Evolutionary conservation across 2,329 filamentous ascomycete species (phyloP).

Genomic region (Paracoccidioides lutzii): DNA sequence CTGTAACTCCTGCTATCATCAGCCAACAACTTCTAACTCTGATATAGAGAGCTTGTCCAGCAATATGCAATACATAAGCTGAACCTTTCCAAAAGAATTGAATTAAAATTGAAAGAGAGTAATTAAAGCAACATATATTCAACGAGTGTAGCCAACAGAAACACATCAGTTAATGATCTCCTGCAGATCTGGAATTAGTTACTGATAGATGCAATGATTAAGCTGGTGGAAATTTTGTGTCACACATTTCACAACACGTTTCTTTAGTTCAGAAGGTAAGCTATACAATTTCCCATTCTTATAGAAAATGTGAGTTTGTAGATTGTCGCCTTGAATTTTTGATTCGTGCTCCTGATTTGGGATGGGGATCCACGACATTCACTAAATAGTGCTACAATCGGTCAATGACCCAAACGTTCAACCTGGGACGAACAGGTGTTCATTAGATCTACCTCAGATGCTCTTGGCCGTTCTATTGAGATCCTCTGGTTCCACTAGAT

Average conservation of each 20-base stretch:
- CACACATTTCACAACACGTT: neutral
- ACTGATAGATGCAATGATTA: neutral
- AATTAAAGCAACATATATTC: neutral
- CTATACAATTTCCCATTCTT: neutral
- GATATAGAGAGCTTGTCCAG: neutral
- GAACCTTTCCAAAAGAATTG: neutral
- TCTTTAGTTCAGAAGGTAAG: neutral
- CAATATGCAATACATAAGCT: neutral
- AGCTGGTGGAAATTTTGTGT: neutral
- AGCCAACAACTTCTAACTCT: neutral
- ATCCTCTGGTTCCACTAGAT: neutral
- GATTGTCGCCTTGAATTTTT: neutral
- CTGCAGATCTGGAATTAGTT: neutral
- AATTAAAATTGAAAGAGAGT: neutral
- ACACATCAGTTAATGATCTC: neutral
- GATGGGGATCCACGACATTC: neutral
- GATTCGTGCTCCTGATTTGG: neutral
- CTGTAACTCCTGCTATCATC: neutral
- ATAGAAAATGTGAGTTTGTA: neutral
- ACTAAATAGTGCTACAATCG: neutral
- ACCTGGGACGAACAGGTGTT: neutral
- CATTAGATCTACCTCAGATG: neutral
- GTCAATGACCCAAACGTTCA: neutral
- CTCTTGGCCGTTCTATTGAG: neutral
- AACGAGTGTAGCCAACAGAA: neutral